Conservation (phyloP, 495 filamentous ascomycete species). For the Cercophora newfieldiana region DNA sequence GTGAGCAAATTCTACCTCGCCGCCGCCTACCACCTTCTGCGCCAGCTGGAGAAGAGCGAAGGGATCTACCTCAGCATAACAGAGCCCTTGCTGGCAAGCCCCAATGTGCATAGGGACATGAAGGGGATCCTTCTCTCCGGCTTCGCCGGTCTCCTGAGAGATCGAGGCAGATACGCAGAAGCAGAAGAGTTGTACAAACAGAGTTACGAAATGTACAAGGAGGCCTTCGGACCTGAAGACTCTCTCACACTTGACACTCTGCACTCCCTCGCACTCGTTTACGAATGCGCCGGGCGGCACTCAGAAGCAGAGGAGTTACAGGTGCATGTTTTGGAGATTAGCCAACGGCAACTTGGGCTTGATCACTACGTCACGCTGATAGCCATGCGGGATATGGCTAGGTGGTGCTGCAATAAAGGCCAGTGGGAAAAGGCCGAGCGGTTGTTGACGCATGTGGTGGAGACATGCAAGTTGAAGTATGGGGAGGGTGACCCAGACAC, state of each 20-base stretch:
- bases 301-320: not conserved
- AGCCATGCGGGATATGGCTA: constrained; percentile 4
- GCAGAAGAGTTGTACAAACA: not conserved
- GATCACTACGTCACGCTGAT: constrained; percentile 13
- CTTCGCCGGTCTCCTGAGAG: not conserved
- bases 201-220: not conserved
- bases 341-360: not conserved
- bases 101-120: not conserved
- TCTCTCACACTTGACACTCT: not conserved
- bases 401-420: not conserved
- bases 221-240: not conserved
- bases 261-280: not conserved
- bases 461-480: not conserved
- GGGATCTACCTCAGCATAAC: not conserved
- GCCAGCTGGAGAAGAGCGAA: constrained; percentile 17
- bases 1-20: constrained; percentile 5
- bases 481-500: constrained; percentile 13
- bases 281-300: not conserved
- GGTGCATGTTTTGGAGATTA: not conserved
- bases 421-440: constrained; percentile 15
- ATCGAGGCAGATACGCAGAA: not conserved
- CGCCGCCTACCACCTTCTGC: not conserved
- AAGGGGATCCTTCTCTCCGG: not conserved
- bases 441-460: constrained; percentile 8
- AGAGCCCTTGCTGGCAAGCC: not conserved